phyloP scores from a whole-genome alignment of 768 basidiomycete genomes.

The Arthromyces matolae region DNA sequence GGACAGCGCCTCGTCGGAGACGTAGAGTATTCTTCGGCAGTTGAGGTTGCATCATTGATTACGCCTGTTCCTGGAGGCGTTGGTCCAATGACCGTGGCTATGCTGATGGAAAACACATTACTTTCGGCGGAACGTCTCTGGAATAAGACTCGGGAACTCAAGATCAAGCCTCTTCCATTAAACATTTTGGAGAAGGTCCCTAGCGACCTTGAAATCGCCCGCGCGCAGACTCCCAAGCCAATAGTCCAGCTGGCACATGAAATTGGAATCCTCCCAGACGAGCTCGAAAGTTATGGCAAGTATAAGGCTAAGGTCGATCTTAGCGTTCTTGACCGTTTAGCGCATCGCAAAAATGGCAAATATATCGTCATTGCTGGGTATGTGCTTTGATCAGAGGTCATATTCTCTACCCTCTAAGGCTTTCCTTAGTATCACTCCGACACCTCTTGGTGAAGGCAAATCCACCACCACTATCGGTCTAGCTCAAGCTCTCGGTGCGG shows the following conservation, averaged over 20 bases:
- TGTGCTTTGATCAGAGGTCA: neutral
- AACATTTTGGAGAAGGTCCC: conserved; percentile 84
- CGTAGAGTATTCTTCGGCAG: conserved; percentile 82
- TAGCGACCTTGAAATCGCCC: conserved; percentile 93
- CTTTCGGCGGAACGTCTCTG: conserved; percentile 80
- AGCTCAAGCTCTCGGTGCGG: conserved; percentile 93
- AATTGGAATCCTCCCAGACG: conserved; percentile 80
- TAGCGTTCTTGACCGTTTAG: conserved; percentile 77
- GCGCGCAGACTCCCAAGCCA: conserved; percentile 91
- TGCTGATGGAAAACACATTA: conserved; percentile 95
- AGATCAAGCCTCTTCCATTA: conserved; percentile 76
- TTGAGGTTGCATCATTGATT: conserved; percentile 78
- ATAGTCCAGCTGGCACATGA: conserved; percentile 80
- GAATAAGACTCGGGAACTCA: conserved; percentile 60
- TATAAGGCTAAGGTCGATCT: conserved; percentile 98
- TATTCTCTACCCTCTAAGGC: neutral
- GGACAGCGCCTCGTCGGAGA: conserved; percentile 96
- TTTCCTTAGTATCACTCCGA: conserved; percentile 78
- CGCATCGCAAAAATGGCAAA: conserved; percentile 87
- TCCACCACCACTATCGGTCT: conserved; percentile 97
- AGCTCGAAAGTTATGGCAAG: conserved; percentile 91
- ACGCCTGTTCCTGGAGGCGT: conserved; percentile 99
- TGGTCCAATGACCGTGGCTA: conserved; percentile 99
- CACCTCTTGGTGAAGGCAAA: conserved; percentile 96
- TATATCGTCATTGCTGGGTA: conserved; percentile 95